A percentile compares a stretch with the other conserved stretches of the same genome.
Conservation (phyloP, 2,329 filamentous ascomycete species). For the Tolypocladium tropicale region DNA sequence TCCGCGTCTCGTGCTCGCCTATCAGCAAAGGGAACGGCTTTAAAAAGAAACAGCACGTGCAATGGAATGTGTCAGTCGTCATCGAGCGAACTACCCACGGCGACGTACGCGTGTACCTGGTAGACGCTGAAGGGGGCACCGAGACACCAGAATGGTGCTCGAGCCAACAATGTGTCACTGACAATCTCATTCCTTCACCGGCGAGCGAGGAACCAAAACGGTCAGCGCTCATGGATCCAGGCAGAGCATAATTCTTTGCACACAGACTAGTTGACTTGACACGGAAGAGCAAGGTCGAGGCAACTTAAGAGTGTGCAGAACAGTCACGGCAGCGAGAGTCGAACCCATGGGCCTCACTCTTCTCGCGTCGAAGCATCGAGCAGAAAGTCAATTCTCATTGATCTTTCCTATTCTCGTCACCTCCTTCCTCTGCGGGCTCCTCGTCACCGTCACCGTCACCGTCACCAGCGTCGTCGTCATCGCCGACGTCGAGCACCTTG, state of each 20-base stretch:
- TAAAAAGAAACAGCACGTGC: not conserved
- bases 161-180: slow-evolving; percentile 12
- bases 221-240: slow-evolving; percentile 27
- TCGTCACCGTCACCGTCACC: slow-evolving; percentile 46
- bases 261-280: slow-evolving; percentile 93
- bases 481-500: slow-evolving; percentile 71
- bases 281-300: slow-evolving; percentile 64
- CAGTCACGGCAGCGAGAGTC: not conserved
- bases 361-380: not conserved
- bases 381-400: slow-evolving; percentile 11
- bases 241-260: slow-evolving; percentile 64
- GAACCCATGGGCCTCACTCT: not conserved
- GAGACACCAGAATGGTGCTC: slow-evolving; percentile 17
- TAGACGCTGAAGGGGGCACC: slow-evolving; percentile 20
- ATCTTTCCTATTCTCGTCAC: slow-evolving; percentile 27
- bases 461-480: slow-evolving; percentile 40
- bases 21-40: no score
- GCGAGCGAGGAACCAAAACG: slow-evolving; percentile 39
- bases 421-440: slow-evolving; percentile 34
- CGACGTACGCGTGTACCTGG: slow-evolving; percentile 21
- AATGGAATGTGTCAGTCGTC: slow-evolving; percentile 18
- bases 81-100: slow-evolving; percentile 15
- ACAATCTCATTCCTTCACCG: slow-evolving; percentile 19
- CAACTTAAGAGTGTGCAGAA: slow-evolving; percentile 95
- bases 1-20: not conserved